Evolutionary conservation across 2,329 filamentous ascomycete species (phyloP), one percentile per base, ranked within the genome.

Genomic region (Xylariaceae sp.): DNA sequence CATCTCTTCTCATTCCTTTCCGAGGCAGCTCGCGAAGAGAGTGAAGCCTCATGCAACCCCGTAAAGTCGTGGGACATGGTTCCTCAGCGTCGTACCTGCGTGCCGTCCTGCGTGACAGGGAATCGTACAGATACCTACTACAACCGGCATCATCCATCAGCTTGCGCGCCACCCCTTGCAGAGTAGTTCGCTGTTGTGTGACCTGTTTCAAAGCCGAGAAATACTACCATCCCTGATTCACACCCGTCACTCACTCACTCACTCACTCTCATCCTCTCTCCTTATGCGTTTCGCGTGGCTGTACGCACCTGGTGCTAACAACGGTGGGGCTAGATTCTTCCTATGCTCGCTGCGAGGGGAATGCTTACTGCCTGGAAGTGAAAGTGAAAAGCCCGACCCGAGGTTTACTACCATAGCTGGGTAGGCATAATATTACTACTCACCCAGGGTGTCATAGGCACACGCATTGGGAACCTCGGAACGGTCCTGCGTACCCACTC

Each of bases 261-360:
- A 4, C 4, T 30, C 23, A 30, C 23, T 30, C 23, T 30, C 23
- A 30, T 30, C 23, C 23, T 30, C 23, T 30, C 23, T 5, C 23
- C 23, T 30, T 62, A 60, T 61, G 61, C 55, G 61, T 53, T 62
- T 56, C 54, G 48, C 48, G 13, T 60, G 55, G 57, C 42, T 48
- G 3, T 30, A 55, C 42, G 23, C 13, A 51, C 18, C 49, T 35
- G 50, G 18, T 56, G 59, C 57, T 67, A 53, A 59, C 67, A 55
- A 62, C 45, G 56, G 67, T 68, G 66, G 67, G 64, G 63, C 61
- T 57, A 69, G 64, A 66, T 62, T 62, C 23, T 30, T 30, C 34
- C 18, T 59, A 66, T 61, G 57, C 39, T 57, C 55, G 63, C 59
- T 60, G 59, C 63, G 59, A 67, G 50, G 59, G 52, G 58, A 58